Evolutionary conservation across 768 basidiomycete genomes (phyloP).

Genomic region (Serendipita sp.): DNA sequence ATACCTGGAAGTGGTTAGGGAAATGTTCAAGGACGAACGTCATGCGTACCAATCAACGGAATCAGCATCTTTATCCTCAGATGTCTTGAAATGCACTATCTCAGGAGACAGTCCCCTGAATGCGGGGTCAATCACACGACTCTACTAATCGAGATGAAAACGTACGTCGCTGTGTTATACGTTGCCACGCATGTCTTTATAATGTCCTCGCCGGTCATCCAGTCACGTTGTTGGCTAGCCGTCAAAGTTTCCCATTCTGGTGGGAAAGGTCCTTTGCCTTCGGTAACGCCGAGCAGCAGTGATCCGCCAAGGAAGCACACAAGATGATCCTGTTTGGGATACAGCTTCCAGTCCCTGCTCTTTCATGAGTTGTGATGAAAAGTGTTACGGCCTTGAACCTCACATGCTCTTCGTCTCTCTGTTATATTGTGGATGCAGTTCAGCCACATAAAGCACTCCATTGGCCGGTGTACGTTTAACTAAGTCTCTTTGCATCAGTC

Average conservation of each 20-base stretch:
- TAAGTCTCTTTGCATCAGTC: conserved; percentile 59
- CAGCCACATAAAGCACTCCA: conserved; percentile 61
- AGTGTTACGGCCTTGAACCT: conserved; percentile 12
- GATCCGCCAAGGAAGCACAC: conserved; percentile 91
- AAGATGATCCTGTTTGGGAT: conserved; percentile 87
- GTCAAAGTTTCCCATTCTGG: conserved; percentile 50
- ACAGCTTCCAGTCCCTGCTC: conserved; percentile 50
- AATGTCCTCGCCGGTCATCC: conserved; percentile 64
- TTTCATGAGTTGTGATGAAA: background rate
- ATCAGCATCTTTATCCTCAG: conserved; percentile 28
- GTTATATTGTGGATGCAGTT: conserved; percentile 47
- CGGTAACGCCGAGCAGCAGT: conserved; percentile 75
- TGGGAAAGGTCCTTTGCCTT: conserved; percentile 44
- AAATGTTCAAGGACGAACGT: conserved; percentile 13
- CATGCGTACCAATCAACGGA: conserved; percentile 63
- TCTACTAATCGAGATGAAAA: background rate
- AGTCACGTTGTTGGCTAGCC: conserved; percentile 50
- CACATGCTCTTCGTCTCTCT: conserved; percentile 19
- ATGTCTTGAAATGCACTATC: conserved; percentile 69
- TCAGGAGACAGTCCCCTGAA: conserved; percentile 71
- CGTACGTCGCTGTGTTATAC: conserved; percentile 69
- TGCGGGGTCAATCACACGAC: too few relatives aligned
- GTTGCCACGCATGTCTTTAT: conserved; percentile 79
- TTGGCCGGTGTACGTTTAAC: conserved; percentile 43
- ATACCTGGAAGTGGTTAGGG: background rate